Evolutionary conservation across 108 stramenopile genomes (phyloP), one percentile per base, ranked within the genome.

Genomic region (Nannochloropsis granulata): DNA sequence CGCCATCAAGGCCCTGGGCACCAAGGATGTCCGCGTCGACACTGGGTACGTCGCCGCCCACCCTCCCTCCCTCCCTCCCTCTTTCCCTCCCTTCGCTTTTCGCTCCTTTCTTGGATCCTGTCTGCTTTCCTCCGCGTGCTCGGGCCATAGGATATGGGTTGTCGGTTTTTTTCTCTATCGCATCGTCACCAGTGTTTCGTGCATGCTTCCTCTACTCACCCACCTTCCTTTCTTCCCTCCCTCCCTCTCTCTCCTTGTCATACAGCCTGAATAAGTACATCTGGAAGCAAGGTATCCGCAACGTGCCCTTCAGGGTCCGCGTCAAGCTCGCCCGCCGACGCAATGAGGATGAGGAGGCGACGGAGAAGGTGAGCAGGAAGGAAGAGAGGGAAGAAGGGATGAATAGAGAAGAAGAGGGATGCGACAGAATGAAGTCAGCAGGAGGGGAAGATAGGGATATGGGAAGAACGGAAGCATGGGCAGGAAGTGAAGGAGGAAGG

Each of bases 301-400:
- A 98, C 92, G 94, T 96, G 78, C 98, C 98, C 81, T 92, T 89
- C 81, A 92, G 98, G 84, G 94, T 99, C 46, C 96, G 98, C 84
- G 98, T 99, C 21, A 91, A 96, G 82, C 93, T 99, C 83, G 92
- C 92, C 44, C 94, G 98, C 91, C 95, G 95, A 95, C 92, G 97
- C 86, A 98, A 97, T 92, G 97, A 97, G 90, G 97, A 98, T 86
- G 97, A 99, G 91, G 97, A 99, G 86, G 96, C 97, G 79, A 94
- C 93, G 23, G 97, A 99, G 91, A 95, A 90, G 87, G 89, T 87
- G 21, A 23, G 85, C 8, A 78, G n/a, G 12, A 19, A 5, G 80
- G 44, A n/a, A 19, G 44, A 25, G 13, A 46, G 24, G 34, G 16
- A 43, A 5, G 34, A 34, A 34, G 34, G 34, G 34, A 34, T 5